Conservation (phyloP, 2,329 filamentous ascomycete species). For the Teratosphaeria nubilosa region DNA sequence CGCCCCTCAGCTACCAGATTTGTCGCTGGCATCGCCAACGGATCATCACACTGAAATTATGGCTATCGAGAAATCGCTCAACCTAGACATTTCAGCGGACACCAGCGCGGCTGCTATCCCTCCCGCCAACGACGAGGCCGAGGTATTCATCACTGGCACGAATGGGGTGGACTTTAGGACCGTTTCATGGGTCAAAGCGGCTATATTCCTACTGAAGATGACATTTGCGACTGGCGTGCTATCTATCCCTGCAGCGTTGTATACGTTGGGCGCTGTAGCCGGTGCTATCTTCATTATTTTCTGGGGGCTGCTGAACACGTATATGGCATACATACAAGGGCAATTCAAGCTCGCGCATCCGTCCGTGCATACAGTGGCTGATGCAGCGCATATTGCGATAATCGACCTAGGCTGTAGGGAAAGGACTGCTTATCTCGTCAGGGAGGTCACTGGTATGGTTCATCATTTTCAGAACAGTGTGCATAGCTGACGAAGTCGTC, state of each 20-base stretch:
- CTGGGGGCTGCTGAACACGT: slow-evolving; percentile 11
- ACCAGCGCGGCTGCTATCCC: not conserved
- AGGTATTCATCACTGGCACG: slow-evolving; percentile 7
- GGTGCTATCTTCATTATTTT: slow-evolving; percentile 9
- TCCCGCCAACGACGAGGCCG: not conserved
- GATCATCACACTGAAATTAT: not conserved
- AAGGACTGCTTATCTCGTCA: not conserved
- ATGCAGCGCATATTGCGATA: slow-evolving; percentile 8
- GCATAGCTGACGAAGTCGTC: not conserved
- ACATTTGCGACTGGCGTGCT: slow-evolving; percentile 13
- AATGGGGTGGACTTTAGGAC: slow-evolving; percentile 7
- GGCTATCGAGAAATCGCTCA: not conserved
- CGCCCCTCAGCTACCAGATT: slow-evolving; percentile 50
- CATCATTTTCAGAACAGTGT: slow-evolving; percentile 1
- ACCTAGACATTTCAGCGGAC: not conserved
- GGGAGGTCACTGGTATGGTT: not conserved
- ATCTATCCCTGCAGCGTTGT: slow-evolving; percentile 11
- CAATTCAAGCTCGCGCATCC: slow-evolving; percentile 12
- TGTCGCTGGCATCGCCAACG: not conserved
- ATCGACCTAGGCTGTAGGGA: slow-evolving; percentile 2
- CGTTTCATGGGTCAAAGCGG: slow-evolving; percentile 8
- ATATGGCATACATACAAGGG: slow-evolving; percentile 9
- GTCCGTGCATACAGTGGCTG: slow-evolving; percentile 12
- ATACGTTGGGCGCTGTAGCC: slow-evolving; percentile 9
- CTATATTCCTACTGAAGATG: slow-evolving; percentile 11